These are phyloP conservation scores for Hamigera avellanea DNA, from an alignment of 495 filamentous ascomycete species.

Conservation along the genomic window DNA sequence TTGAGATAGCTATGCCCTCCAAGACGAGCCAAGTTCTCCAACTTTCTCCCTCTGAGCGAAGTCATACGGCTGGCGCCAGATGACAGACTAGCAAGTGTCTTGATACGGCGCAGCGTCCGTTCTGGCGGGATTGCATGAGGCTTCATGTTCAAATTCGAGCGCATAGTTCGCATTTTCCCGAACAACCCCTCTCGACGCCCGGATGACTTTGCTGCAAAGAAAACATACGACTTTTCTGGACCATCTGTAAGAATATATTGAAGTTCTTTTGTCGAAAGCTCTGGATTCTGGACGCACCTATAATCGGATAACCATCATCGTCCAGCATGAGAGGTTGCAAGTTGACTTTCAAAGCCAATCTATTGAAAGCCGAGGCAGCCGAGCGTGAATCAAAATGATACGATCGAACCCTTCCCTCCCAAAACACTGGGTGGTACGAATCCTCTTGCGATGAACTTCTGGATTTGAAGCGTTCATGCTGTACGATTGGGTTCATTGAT, in stretches of 20 bases:
- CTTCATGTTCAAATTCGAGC: slow-evolving; percentile 20
- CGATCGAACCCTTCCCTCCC: slow-evolving; percentile 6
- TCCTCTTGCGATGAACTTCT: slow-evolving; percentile 5
- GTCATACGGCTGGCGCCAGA: slow-evolving; percentile 33
- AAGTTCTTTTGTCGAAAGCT: too few species aligned
- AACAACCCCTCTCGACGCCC: slow-evolving; percentile 14
- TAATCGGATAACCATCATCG: not conserved
- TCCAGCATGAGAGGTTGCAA: slow-evolving; percentile 8
- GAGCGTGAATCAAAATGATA: slow-evolving; percentile 10
- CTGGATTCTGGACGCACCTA: slow-evolving; percentile 3
- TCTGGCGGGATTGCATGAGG: slow-evolving; percentile 32
- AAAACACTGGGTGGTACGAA: slow-evolving; percentile 1
- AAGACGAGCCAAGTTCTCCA: slow-evolving; percentile 57
- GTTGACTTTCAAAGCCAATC: slow-evolving; percentile 10
- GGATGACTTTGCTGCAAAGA: slow-evolving; percentile 2
- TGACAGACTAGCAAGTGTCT: slow-evolving; percentile 23
- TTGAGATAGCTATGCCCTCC: slow-evolving; percentile 59
- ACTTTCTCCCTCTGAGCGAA: slow-evolving; percentile 45
- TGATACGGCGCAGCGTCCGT: slow-evolving; percentile 38
- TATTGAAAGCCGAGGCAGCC: slow-evolving; percentile 18
- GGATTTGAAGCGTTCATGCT: not conserved
- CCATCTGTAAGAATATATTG: not conserved
- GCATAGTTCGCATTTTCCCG: slow-evolving; percentile 21
- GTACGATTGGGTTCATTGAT: too few species aligned
- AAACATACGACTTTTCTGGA: not conserved